Evolutionary conservation across 768 basidiomycete genomes (phyloP).

Genomic region (Pleurotus citrinopileatus): DNA sequence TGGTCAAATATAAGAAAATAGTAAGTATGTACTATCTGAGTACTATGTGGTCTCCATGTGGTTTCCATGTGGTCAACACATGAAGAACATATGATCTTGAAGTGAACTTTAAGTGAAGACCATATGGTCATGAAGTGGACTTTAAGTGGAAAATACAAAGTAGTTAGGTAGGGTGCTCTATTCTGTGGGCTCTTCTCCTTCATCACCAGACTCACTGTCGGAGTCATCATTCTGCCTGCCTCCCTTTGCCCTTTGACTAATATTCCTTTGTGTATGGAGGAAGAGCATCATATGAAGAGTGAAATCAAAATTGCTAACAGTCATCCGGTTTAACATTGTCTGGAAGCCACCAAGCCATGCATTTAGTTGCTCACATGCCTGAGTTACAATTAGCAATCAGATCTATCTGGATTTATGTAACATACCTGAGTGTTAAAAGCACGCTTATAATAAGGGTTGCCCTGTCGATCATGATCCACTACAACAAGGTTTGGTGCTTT

Average conservation of each 20-base stretch:
- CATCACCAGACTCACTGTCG: no score
- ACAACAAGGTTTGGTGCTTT: conserved; percentile 25
- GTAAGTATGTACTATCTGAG: no score
- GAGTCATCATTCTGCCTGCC: not conserved
- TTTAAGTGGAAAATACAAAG: no score
- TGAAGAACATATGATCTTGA: no score
- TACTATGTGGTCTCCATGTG: no score
- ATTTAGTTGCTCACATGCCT: conserved; percentile 26
- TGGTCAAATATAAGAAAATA: no score
- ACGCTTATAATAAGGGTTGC: conserved; percentile 16
- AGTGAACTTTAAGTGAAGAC: no score
- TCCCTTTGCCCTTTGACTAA: not conserved
- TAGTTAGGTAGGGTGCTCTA: no score
- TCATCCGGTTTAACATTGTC: not conserved
- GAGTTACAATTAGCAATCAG: conserved; percentile 6
- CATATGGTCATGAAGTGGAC: no score
- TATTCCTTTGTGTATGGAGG: not conserved
- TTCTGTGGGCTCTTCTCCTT: no score
- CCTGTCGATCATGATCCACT: conserved; percentile 19
- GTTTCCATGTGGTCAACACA: no score
- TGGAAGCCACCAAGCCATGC: conserved; percentile 13
- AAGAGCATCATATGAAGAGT: conserved; percentile 8
- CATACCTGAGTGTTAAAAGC: conserved; percentile 26
- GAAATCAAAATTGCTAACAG: conserved; percentile 5
- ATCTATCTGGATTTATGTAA: conserved; percentile 9